phyloP scores from a whole-genome alignment of 768 basidiomycete species.

The Serendipita indica region DNA sequence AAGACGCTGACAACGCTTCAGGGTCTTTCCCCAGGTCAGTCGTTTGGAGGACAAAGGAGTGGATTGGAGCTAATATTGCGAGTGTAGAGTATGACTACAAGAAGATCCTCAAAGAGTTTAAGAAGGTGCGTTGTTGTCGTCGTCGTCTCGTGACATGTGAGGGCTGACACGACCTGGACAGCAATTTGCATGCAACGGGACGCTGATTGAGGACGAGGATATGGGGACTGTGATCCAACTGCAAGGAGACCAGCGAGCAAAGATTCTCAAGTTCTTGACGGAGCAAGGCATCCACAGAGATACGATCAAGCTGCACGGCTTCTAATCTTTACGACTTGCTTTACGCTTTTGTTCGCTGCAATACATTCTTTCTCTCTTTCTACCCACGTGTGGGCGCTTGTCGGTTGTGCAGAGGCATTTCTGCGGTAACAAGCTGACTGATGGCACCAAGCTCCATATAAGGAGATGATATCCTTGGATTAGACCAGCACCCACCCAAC shows the following conservation, averaged over 20 bases:
- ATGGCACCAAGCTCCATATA: not conserved
- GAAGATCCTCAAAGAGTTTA: slow-evolving; percentile 97
- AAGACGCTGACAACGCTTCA: slow-evolving; percentile 97
- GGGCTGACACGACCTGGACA: slow-evolving; percentile 20
- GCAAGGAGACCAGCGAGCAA: slow-evolving; percentile 90
- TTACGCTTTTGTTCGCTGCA: not conserved
- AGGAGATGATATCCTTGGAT: not conserved
- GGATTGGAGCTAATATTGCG: not conserved
- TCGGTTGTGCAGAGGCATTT: slow-evolving; percentile 4
- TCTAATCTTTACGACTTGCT: slow-evolving; percentile 31
- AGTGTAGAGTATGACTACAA: slow-evolving; percentile 95
- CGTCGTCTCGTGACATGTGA: not conserved
- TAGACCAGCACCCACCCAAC: not conserved
- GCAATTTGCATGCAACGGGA: slow-evolving; percentile 99
- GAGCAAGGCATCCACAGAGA: slow-evolving; percentile 64
- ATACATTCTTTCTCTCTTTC: not conserved
- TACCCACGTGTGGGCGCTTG: too few species aligned
- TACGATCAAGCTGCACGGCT: slow-evolving; percentile 79
- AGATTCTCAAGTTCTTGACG: slow-evolving; percentile 77
- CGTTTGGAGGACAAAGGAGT: not conserved
- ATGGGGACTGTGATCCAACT: slow-evolving; percentile 96
- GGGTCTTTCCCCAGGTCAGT: slow-evolving; percentile 76
- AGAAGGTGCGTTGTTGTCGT: slow-evolving; percentile 49
- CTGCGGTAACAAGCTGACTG: not conserved
- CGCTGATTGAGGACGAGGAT: slow-evolving; percentile 87